Conservation (phyloP, 2,329 filamentous ascomycete species). For the Pyrenochaeta sp. region DNA sequence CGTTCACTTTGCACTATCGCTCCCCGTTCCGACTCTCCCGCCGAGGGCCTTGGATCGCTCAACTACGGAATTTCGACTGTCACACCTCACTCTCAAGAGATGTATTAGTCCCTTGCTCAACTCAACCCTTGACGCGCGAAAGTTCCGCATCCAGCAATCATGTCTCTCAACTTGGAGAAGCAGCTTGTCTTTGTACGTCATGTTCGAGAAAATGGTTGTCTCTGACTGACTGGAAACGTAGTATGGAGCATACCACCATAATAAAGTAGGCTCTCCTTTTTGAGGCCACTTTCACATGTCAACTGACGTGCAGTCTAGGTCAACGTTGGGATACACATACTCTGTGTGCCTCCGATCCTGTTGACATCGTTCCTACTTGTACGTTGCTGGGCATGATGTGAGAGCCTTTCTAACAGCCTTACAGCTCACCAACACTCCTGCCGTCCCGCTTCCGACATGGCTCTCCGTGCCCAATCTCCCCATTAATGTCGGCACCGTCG, state of each 20-base stretch:
- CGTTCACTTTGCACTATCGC: conserved; percentile 29
- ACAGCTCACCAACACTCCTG: conserved; percentile 65
- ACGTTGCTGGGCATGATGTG: conserved; percentile 42
- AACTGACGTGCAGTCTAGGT: conserved; percentile 57
- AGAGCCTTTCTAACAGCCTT: conserved; percentile 12
- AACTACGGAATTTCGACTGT: conserved; percentile 2
- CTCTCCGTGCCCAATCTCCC: conserved; percentile 66
- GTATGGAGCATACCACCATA: conserved; percentile 87
- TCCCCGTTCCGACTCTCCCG: conserved; percentile 24
- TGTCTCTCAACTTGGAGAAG: conserved; percentile 78
- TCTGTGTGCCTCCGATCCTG: conserved; percentile 79
- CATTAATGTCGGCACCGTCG: conserved; percentile 66
- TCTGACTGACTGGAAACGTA: conserved; percentile 49
- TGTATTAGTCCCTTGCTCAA: conserved; percentile 32
- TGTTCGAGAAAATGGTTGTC: conserved; percentile 6
- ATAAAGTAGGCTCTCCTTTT: conserved; percentile 61
- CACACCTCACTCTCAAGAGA: conserved; percentile 30
- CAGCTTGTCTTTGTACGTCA: conserved; percentile 80
- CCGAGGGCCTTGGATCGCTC: conserved; percentile 16
- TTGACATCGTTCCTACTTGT: conserved; percentile 77
- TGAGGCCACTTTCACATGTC: conserved; percentile 21
- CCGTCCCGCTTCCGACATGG: conserved; percentile 63
- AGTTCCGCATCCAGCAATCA: conserved; percentile 45
- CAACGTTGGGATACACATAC: conserved; percentile 81
- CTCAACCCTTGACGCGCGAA: conserved; percentile 35